Base-by-base conservation (phyloP, 192 early-diverging fungal genomes). In the Umbelopsis sp. region DNA sequence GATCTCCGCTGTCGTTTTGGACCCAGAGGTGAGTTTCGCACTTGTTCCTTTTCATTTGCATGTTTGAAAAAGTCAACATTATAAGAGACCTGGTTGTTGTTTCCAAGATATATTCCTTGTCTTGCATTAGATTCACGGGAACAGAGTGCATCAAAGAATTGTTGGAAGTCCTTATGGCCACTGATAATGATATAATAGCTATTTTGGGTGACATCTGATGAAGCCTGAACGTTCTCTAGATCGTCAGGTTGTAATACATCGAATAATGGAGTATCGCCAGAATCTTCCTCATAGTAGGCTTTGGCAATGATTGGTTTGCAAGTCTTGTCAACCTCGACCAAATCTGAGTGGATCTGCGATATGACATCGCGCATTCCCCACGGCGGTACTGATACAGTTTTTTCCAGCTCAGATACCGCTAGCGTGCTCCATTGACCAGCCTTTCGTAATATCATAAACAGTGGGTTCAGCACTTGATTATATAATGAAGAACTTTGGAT, bases 311-410 rank as follows among this genome's bases (percentile, higher is more conserved):
- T 65, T 5, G 87, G 87, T 38, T 74, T 77, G 49, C 85, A 80
- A 4, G 71, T 65, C 7, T 69, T 52, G 34, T 84, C 69, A 7
- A 82, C 71, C 21, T 84, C 85, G 0, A 75, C 76, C 34, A 88
- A 51, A 43, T 83, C 81, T 25, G 71, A 74, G 24, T 81, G 75
- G 20, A 88, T 68, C 49, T 85, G 82, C 25, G 69, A 59, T 24
- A 88, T 47, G 32, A 85, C 76, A 45, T 84, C 81, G 26, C 84
- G 80, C 70, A 86, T 82, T 52, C 81, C 82, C 85, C 87, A 88
- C 14, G 83, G 82, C n/a, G 87, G 78, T 68, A 86, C 75, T 17
- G 76, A 70, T 11, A 81, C 68, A 8, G 76, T 10, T 22, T 76
- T 69, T 3, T 70, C 45, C 6, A 86, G 59, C 6, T 75, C 67